A percentile compares a stretch with the other conserved stretches of the same genome.
Conservation (phyloP, 805 yeast genomes). For the Candida pseudoglaebosa region DNA sequence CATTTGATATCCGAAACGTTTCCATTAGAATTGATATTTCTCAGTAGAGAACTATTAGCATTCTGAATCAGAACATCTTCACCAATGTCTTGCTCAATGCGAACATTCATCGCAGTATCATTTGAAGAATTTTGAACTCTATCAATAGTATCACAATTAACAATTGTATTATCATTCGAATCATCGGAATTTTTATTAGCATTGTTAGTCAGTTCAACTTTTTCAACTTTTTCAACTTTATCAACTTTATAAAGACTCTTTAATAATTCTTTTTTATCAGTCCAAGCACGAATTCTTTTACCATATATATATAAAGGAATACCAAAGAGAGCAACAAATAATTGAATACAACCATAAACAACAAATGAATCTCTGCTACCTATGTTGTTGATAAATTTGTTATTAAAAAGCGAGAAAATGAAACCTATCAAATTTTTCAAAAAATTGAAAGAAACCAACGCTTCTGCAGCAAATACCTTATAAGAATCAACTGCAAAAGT, state of each 20-base stretch:
- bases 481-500: constrained; percentile 58
- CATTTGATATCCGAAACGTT: no score
- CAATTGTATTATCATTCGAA: no score
- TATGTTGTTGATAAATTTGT: constrained; percentile 34
- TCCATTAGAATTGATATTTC: no score
- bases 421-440: constrained; percentile 54
- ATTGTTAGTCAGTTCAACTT: not conserved
- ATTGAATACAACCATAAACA: constrained; percentile 50
- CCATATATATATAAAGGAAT: constrained; percentile 55
- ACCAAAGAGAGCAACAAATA: constrained; percentile 44
- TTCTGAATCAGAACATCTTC: no score
- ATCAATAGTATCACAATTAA: no score
- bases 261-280: constrained; percentile 45
- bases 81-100: no score
- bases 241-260: constrained; percentile 27
- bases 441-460: constrained; percentile 53
- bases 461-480: constrained; percentile 54
- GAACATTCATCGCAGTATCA: no score
- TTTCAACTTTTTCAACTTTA: constrained; percentile 5
- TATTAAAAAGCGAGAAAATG: constrained; percentile 53
- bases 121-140: no score
- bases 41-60: no score
- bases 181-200: no score
- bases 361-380: constrained; percentile 48
- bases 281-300: constrained; percentile 47